These are phyloP conservation scores for Erodium moschatum DNA, from an alignment of 441 rosid genomes.

Conservation along the genomic window DNA sequence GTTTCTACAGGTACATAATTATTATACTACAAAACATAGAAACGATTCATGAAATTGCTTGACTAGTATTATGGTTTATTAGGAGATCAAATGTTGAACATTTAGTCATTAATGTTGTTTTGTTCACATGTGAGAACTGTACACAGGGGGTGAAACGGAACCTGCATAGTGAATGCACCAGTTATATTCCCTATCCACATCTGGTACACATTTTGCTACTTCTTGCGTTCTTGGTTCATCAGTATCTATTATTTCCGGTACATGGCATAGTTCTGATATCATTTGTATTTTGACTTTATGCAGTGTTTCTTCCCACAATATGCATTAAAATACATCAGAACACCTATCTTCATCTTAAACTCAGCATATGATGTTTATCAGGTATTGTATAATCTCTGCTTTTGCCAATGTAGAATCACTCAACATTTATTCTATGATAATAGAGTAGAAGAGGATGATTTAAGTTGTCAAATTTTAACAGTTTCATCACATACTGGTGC, in stretches of 20 bases:
- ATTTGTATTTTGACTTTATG: constrained; percentile 16
- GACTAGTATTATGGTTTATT: not conserved
- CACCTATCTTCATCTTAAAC: constrained; percentile 56
- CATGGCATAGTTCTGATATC: constrained; percentile 3
- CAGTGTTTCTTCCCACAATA: constrained; percentile 71
- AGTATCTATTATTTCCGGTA: not conserved
- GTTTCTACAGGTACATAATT: constrained; percentile 47
- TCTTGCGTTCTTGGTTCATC: not conserved
- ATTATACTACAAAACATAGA: not conserved
- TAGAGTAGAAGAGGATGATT: not conserved
- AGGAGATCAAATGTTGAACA: too few species aligned
- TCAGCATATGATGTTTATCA: constrained; percentile 68
- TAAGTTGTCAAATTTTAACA: constrained; percentile 23
- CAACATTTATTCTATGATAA: not conserved
- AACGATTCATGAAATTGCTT: not conserved
- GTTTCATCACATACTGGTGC: constrained; percentile 64
- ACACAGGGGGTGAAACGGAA: constrained; percentile 56
- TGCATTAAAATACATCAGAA: constrained; percentile 36
- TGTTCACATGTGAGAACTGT: not conserved
- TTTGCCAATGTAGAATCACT: constrained; percentile 12
- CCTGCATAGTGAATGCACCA: constrained; percentile 52
- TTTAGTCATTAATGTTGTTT: too few species aligned
- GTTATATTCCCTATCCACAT: constrained; percentile 33
- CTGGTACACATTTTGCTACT: constrained; percentile 36
- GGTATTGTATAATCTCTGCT: constrained; percentile 24